Percentiles rank a stretch among this genome's conserved stretches.
Evolutionary conservation across 768 basidiomycete genomes (phyloP).

Genomic region (Russula foetens): DNA sequence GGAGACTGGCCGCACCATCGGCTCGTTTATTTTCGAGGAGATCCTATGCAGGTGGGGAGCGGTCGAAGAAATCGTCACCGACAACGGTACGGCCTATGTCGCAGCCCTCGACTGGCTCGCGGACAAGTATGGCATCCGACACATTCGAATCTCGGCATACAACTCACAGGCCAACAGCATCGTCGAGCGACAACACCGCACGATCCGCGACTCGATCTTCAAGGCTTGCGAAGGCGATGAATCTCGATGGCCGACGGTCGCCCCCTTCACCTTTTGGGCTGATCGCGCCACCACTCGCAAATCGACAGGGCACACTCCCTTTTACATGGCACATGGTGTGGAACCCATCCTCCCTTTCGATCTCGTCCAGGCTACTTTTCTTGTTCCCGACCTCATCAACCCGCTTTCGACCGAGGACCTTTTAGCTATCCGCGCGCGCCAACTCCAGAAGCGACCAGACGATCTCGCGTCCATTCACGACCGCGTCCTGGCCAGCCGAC

Average conservation of each 20-base stretch:
- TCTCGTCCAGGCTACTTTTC: conserved; percentile 27
- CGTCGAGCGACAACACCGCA: conserved; percentile 30
- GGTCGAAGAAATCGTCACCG: too few relatives aligned
- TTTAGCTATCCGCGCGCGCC: conserved; percentile 13
- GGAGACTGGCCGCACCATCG: too few relatives aligned
- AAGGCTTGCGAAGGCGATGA: conserved; percentile 22
- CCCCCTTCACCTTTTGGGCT: conserved; percentile 22
- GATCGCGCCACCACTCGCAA: conserved; percentile 21
- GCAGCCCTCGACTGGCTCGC: too few relatives aligned
- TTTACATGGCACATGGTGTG: conserved; percentile 18
- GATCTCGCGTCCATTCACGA: conserved; percentile 19
- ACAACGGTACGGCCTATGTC: background rate
- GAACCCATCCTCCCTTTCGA: conserved; percentile 29
- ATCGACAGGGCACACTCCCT: conserved; percentile 17
- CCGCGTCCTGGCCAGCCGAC: background rate
- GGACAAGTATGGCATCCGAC: conserved; percentile 16
- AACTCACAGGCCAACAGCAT: conserved; percentile 32
- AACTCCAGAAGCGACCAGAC: conserved; percentile 27
- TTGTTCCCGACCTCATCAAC: conserved; percentile 20
- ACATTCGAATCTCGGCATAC: conserved; percentile 28
- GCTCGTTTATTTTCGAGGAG: too few relatives aligned
- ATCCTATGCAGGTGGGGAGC: too few relatives aligned
- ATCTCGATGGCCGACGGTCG: background rate
- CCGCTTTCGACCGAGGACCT: conserved; percentile 9
- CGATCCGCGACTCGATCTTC: conserved; percentile 27